phyloP scores from a whole-genome alignment of 495 filamentous ascomycete genomes.

The Rusavskia elegans region DNA sequence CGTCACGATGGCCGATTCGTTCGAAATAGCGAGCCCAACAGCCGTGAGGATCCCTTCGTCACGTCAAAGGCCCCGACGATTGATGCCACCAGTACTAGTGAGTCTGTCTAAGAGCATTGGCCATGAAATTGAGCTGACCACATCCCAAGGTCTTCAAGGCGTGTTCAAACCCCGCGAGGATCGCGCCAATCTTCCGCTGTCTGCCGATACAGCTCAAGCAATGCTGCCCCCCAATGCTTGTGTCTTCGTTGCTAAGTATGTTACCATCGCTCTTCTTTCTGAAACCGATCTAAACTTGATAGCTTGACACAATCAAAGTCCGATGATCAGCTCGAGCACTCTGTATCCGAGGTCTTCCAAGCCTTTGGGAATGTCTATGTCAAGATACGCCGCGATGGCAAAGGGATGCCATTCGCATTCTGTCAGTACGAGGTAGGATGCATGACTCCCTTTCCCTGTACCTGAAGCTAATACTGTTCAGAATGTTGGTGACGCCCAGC shows the following conservation, averaged over 20 bases:
- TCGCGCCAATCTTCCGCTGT: constrained; percentile 11
- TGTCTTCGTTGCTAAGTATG: constrained; percentile 52
- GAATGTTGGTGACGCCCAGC: constrained; percentile 27
- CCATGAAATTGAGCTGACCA: neutral
- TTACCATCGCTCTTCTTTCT: constrained; percentile 1
- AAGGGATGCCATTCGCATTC: constrained; percentile 47
- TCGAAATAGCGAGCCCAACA: neutral
- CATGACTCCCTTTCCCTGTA: neutral
- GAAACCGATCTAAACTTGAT: neutral
- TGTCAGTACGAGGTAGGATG: constrained; percentile 40
- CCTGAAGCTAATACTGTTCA: constrained; percentile 12
- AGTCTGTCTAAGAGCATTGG: neutral
- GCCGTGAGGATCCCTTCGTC: constrained; percentile 10
- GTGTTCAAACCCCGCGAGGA: constrained; percentile 9
- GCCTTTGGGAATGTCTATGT: constrained; percentile 39
- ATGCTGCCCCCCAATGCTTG: constrained; percentile 38
- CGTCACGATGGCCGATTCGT: neutral
- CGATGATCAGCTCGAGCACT: constrained; percentile 34
- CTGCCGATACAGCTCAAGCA: constrained; percentile 37
- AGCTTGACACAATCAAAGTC: constrained; percentile 23
- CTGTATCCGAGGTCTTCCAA: constrained; percentile 33
- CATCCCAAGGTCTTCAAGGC: neutral
- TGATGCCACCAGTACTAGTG: constrained; percentile 1
- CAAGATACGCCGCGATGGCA: constrained; percentile 42
- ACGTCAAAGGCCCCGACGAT: neutral